A percentile compares a stretch with the other conserved stretches of the same genome.
Conservation (phyloP, 2,329 filamentous ascomycete genomes). For the Fusarium aywerte region DNA sequence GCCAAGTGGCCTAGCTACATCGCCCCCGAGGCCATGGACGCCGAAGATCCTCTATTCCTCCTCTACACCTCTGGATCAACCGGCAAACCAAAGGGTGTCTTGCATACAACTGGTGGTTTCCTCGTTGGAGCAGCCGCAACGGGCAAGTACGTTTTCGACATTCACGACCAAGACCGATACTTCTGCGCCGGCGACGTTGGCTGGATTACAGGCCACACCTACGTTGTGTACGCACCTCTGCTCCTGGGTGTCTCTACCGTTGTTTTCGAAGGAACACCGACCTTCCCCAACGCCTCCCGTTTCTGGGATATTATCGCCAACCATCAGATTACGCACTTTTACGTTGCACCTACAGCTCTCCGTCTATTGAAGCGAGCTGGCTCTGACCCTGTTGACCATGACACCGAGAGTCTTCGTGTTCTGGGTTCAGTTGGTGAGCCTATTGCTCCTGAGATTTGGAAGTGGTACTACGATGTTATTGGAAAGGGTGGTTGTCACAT, state of each 20-base stretch:
- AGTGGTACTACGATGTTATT: constrained; percentile 94
- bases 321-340: constrained; percentile 92
- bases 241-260: constrained; percentile 89
- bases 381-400: constrained; percentile 77
- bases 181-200: constrained; percentile 96
- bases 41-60: constrained; percentile 92
- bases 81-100: constrained; percentile 94
- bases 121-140: constrained; percentile 87
- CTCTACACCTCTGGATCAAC: constrained; percentile 96
- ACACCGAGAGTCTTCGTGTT: constrained; percentile 85
- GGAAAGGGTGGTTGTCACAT: constrained; percentile 90
- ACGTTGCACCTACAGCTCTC: constrained; percentile 91
- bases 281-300: constrained; percentile 90
- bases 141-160: constrained; percentile 96
- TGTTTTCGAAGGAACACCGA: constrained; percentile 93
- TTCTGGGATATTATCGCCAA: constrained; percentile 97
- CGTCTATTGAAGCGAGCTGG: constrained; percentile 90
- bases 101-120: constrained; percentile 94
- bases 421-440: constrained; percentile 93
- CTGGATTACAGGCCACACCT: constrained; percentile 97
- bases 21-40: constrained; percentile 82
- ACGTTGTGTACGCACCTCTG: constrained; percentile 92
- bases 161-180: constrained; percentile 87
- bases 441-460: constrained; percentile 97
- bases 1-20: constrained; percentile 93